phyloP scores from a whole-genome alignment of 805 yeast genomes.

The Torulaspora maleeae region DNA sequence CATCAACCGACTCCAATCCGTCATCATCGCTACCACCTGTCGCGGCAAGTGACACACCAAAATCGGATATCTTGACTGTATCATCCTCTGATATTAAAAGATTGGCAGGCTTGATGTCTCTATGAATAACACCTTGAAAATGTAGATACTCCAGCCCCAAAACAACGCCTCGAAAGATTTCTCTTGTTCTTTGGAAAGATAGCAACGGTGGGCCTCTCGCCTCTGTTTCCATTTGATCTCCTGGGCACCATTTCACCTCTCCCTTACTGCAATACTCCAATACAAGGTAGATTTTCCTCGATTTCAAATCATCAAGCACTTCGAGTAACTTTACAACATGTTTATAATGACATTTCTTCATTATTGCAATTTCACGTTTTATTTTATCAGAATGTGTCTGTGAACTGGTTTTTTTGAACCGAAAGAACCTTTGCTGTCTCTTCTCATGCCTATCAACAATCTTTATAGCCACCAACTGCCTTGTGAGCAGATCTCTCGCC shows the following conservation, averaged over 20 bases:
- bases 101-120: slow-evolving; percentile 96
- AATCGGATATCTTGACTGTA: slow-evolving; percentile 88
- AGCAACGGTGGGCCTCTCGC: slow-evolving; percentile 59
- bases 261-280: slow-evolving; percentile 88
- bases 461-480: slow-evolving; percentile 82
- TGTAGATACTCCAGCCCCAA: slow-evolving; percentile 88
- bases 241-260: slow-evolving; percentile 72
- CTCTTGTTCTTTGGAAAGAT: slow-evolving; percentile 60
- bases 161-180: slow-evolving; percentile 75
- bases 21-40: slow-evolving; percentile 24
- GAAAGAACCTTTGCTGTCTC: slow-evolving; percentile 39
- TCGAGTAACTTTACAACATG: slow-evolving; percentile 84
- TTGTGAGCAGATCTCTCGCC: slow-evolving; percentile 64
- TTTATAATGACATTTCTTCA: slow-evolving; percentile 88
- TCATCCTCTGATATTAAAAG: slow-evolving; percentile 64
- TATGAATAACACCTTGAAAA: slow-evolving; percentile 82
- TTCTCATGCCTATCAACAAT: slow-evolving; percentile 70
- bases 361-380: slow-evolving; percentile 83
- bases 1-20: slow-evolving; percentile 38
- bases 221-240: slow-evolving; percentile 38
- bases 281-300: slow-evolving; percentile 83
- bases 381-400: slow-evolving; percentile 61
- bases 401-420: slow-evolving; percentile 36
- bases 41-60: slow-evolving; percentile 83
- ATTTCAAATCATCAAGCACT: slow-evolving; percentile 79